Percentiles rank a stretch among this genome's conserved stretches.
These are phyloP conservation scores for Talaromyces albobiverticillius DNA, from an alignment of 2,329 filamentous ascomycete genomes.

Conservation along the genomic window DNA sequence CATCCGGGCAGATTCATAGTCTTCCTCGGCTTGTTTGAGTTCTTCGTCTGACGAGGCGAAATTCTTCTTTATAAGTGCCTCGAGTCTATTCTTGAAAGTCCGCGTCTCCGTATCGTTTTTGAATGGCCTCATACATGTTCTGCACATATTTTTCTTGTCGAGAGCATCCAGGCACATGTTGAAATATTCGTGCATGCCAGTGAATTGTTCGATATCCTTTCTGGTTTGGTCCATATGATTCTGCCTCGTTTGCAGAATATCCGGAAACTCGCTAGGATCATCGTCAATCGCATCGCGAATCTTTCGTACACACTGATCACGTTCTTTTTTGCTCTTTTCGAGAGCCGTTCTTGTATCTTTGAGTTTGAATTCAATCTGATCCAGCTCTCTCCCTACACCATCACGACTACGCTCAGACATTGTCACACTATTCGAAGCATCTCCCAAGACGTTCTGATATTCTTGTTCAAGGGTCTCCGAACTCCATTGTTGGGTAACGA, in stretches of 20 bases:
- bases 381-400: slow-evolving; percentile 66
- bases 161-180: slow-evolving; percentile 64
- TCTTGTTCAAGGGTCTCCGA: slow-evolving; percentile 66
- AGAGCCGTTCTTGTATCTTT: slow-evolving; percentile 63
- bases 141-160: slow-evolving; percentile 68
- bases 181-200: slow-evolving; percentile 70
- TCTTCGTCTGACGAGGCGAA: slow-evolving; percentile 61
- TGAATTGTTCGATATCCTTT: slow-evolving; percentile 66
- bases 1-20: slow-evolving; percentile 61
- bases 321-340: slow-evolving; percentile 62
- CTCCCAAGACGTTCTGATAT: slow-evolving; percentile 63
- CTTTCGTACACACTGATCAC: slow-evolving; percentile 59
- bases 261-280: slow-evolving; percentile 50
- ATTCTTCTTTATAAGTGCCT: slow-evolving; percentile 50
- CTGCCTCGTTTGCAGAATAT: slow-evolving; percentile 52
- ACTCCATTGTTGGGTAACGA: slow-evolving; percentile 67
- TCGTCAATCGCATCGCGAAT: slow-evolving; percentile 59
- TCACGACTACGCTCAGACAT: slow-evolving; percentile 71
- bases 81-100: slow-evolving; percentile 64
- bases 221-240: slow-evolving; percentile 50
- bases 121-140: slow-evolving; percentile 72
- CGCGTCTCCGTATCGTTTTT: slow-evolving; percentile 58
- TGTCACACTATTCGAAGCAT: slow-evolving; percentile 56
- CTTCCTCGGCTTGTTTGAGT: slow-evolving; percentile 60
- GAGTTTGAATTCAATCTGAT: slow-evolving; percentile 72